A percentile compares a stretch with the other conserved stretches of the same genome.
These are phyloP conservation scores for Megacollybia marginata DNA, from an alignment of 768 basidiomycete species.

Conservation along the genomic window DNA sequence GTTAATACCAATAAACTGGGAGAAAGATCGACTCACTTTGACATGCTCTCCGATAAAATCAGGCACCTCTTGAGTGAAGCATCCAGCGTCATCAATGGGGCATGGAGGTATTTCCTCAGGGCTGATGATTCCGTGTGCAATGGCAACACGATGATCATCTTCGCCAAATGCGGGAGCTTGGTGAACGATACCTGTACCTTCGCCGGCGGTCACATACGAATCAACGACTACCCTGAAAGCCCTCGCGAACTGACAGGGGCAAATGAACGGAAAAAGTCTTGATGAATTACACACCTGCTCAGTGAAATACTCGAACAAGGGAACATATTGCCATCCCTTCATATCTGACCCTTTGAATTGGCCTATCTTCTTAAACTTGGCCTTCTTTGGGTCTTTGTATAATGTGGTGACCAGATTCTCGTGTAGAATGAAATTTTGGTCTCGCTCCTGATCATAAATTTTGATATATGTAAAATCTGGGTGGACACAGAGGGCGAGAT, in stretches of 20 bases:
- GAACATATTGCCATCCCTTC: constrained; percentile 94
- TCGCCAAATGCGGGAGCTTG: constrained; percentile 98
- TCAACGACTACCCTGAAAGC: constrained; percentile 88
- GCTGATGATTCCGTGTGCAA: constrained; percentile 75
- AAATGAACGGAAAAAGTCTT: background rate
- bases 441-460: constrained; percentile 83
- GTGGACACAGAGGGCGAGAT: constrained; percentile 91
- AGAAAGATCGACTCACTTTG: constrained; percentile 51
- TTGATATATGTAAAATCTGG: constrained; percentile 96
- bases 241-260: constrained; percentile 67
- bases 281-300: constrained; percentile 59
- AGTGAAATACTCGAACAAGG: constrained; percentile 94
- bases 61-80: constrained; percentile 82
- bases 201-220: constrained; percentile 86
- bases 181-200: constrained; percentile 98
- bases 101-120: constrained; percentile 94
- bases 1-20: constrained; percentile 1
- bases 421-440: constrained; percentile 87
- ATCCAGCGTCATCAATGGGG: constrained; percentile 85
- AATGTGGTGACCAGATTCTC: constrained; percentile 80
- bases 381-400: constrained; percentile 97
- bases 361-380: constrained; percentile 87
- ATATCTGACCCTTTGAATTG: constrained; percentile 87
- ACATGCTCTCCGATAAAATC: constrained; percentile 87
- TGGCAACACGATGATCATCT: constrained; percentile 92